Conservation (phyloP, 202 grass and related monocot species). For the Cymbopogon flexuosus region DNA sequence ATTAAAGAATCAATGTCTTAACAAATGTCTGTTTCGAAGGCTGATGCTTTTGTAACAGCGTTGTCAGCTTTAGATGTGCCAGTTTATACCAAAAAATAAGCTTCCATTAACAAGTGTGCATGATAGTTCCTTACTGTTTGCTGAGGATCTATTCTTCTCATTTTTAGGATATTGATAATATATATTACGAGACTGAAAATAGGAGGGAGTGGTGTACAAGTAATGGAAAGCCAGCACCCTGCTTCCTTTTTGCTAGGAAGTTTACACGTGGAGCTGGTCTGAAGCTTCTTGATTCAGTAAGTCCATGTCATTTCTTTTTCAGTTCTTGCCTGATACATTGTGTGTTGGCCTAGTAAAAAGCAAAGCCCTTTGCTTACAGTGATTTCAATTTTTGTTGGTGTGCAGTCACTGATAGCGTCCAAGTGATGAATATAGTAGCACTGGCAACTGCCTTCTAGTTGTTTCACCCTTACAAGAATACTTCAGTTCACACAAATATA, state of each 20-base stretch:
- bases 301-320: slow-evolving; percentile 8
- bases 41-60: slow-evolving; percentile 7
- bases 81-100: slow-evolving; percentile 16
- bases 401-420: slow-evolving; percentile 58
- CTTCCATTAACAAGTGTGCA: background rate
- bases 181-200: slow-evolving; percentile 91
- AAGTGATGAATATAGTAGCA: slow-evolving; percentile 42
- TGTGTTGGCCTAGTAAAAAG: background rate
- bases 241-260: slow-evolving; percentile 98
- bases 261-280: slow-evolving; percentile 75
- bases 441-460: slow-evolving; percentile 13
- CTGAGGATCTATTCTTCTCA: slow-evolving; percentile 17
- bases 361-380: background rate
- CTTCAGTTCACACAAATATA: slow-evolving; percentile 22
- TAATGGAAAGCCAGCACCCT: slow-evolving; percentile 63
- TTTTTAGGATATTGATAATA: slow-evolving; percentile 88
- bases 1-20: background rate
- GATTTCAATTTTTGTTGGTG: background rate
- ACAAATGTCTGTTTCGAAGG: background rate
- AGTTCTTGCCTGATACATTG: background rate
- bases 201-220: slow-evolving; percentile 93
- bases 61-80: slow-evolving; percentile 7
- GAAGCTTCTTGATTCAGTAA: slow-evolving; percentile 82
- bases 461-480: slow-evolving; percentile 31
- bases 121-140: slow-evolving; percentile 11